phyloP scores from a whole-genome alignment of 768 basidiomycete species.

The Phallus indusiatus region DNA sequence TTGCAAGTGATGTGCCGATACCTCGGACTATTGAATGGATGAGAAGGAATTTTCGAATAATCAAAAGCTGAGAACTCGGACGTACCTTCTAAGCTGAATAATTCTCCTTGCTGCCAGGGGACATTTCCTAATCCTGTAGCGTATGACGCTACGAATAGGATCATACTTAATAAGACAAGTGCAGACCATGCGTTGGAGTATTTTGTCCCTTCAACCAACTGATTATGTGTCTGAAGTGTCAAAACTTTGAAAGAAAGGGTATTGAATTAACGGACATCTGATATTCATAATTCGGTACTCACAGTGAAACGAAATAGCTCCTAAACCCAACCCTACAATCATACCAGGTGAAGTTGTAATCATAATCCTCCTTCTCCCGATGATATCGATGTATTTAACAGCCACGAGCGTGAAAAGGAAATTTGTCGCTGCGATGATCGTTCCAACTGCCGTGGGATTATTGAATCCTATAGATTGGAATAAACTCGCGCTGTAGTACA shows the following conservation, averaged over 20 bases:
- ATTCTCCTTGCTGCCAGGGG: slow-evolving; percentile 83
- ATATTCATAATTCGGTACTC: slow-evolving; percentile 21
- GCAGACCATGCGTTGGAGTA: slow-evolving; percentile 57
- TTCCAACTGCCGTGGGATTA: slow-evolving; percentile 72
- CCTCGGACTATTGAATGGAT: slow-evolving; percentile 48
- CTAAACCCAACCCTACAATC: slow-evolving; percentile 54
- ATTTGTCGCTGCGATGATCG: slow-evolving; percentile 71
- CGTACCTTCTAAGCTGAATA: slow-evolving; percentile 66
- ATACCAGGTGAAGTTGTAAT: slow-evolving; percentile 64
- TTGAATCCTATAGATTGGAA: slow-evolving; percentile 76
- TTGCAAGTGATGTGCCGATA: slow-evolving; percentile 64
- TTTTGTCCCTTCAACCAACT: slow-evolving; percentile 46
- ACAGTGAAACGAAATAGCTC: slow-evolving; percentile 61
- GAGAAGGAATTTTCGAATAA: not conserved
- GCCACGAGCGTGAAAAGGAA: slow-evolving; percentile 72
- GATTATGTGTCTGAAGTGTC: slow-evolving; percentile 49
- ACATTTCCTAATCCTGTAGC: slow-evolving; percentile 73
- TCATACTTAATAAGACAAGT: slow-evolving; percentile 70
- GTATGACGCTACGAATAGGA: slow-evolving; percentile 75
- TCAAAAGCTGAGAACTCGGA: not conserved
- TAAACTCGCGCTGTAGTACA: slow-evolving; percentile 67
- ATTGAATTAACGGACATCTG: not conserved
- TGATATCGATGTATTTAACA: slow-evolving; percentile 61
- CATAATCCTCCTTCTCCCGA: slow-evolving; percentile 65
- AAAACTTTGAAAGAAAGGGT: slow-evolving; percentile 30